Percentiles rank a stretch among this genome's conserved stretches.
These are phyloP conservation scores for Gastrolobium villosum DNA, from an alignment of 306 rosid species.

Conservation along the genomic window DNA sequence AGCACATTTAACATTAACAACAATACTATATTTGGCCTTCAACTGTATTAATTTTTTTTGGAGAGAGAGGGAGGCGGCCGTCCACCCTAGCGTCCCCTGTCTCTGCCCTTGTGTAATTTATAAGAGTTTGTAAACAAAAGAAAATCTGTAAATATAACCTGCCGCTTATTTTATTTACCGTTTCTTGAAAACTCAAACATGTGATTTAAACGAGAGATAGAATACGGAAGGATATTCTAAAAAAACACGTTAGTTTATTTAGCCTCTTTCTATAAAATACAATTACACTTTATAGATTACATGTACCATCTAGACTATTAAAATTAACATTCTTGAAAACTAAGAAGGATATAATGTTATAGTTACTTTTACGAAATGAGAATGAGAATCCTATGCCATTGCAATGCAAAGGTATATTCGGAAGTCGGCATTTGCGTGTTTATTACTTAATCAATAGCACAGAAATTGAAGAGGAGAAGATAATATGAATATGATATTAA, in stretches of 20 bases:
- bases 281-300: background rate
- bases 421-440: background rate
- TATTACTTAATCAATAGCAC: background rate
- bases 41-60: too few relatives aligned
- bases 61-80: too few relatives aligned
- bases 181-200: background rate
- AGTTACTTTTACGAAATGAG: background rate
- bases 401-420: background rate
- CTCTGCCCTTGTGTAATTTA: too few relatives aligned
- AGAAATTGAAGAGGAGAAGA: background rate
- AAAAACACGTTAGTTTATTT: background rate
- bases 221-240: background rate
- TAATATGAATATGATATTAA: background rate
- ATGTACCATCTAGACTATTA: background rate
- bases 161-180: background rate
- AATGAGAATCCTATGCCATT: constrained; percentile 36
- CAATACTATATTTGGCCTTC: too few relatives aligned
- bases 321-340: constrained; percentile 20
- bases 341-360: background rate
- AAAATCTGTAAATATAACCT: too few relatives aligned
- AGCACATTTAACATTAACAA: too few relatives aligned
- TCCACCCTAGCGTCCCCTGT: too few relatives aligned
- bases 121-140: too few relatives aligned
- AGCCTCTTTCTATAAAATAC: background rate
- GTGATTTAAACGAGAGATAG: background rate